phyloP scores from a whole-genome alignment of 352 stramenopile species.

The Pythium periplocum region DNA sequence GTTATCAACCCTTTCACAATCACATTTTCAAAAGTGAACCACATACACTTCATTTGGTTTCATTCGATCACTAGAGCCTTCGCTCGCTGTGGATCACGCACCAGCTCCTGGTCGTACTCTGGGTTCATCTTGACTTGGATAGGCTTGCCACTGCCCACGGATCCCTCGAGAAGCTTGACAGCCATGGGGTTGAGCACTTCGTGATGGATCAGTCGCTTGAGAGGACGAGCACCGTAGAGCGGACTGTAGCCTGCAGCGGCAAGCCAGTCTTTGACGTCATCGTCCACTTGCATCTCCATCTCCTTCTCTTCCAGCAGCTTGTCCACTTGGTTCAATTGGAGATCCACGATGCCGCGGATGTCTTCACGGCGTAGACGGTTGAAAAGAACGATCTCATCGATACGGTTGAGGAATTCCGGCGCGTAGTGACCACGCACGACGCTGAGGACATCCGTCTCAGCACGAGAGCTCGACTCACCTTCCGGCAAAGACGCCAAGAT shows the following conservation, averaged over 20 bases:
- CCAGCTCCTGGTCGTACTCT: conserved; percentile 42
- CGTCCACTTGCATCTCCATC: conserved; percentile 87
- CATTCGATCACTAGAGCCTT: conserved; percentile 37
- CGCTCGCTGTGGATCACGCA: conserved; percentile 27
- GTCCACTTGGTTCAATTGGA: conserved; percentile 92
- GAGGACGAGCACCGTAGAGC: conserved; percentile 93
- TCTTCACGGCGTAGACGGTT: conserved; percentile 90
- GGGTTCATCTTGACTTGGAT: conserved; percentile 68
- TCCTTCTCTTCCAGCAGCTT: conserved; percentile 88
- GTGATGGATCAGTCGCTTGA: conserved; percentile 96
- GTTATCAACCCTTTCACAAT: too few relatives aligned
- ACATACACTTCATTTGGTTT: too few relatives aligned
- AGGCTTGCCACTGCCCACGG: conserved; percentile 72
- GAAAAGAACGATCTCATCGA: conserved; percentile 98
- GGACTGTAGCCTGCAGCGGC: conserved; percentile 93
- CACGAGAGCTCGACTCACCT: conserved; percentile 38
- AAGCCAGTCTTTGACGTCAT: conserved; percentile 90
- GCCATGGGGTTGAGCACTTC: conserved; percentile 94
- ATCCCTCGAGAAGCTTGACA: conserved; percentile 83
- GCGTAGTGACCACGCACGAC: conserved; percentile 92
- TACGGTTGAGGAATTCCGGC: conserved; percentile 98
- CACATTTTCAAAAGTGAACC: too few relatives aligned
- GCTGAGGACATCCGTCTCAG: conserved; percentile 84
- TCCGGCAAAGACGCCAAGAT: conserved; percentile 62
- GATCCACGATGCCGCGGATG: conserved; percentile 92